phyloP scores from a whole-genome alignment of 257 asterid genomes.

The Handroanthus guayacan region DNA sequence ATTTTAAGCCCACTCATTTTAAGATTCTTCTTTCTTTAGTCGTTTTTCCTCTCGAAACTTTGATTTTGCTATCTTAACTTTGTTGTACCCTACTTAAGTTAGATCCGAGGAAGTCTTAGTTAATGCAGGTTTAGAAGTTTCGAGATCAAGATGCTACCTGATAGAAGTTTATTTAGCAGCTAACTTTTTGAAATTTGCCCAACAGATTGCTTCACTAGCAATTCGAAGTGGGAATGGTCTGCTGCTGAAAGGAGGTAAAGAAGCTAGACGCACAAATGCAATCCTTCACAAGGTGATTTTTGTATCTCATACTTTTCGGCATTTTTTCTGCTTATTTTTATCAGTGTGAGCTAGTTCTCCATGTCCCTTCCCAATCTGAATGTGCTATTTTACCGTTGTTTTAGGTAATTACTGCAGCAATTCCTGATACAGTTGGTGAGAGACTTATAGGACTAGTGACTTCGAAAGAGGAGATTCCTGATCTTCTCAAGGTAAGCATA shows the following conservation, averaged over 20 bases:
- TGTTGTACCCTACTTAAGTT: not conserved
- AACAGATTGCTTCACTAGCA: slow-evolving; percentile 85
- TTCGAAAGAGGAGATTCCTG: slow-evolving; percentile 82
- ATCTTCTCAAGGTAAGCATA: slow-evolving; percentile 70
- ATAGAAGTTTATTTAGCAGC: not conserved
- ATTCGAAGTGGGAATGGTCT: slow-evolving; percentile 88
- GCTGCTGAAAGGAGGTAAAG: slow-evolving; percentile 87
- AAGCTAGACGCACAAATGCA: slow-evolving; percentile 73
- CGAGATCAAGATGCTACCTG: not conserved
- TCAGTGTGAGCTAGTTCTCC: not conserved
- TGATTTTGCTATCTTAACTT: too few relatives aligned
- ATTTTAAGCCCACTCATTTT: not conserved
- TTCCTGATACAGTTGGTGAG: slow-evolving; percentile 75
- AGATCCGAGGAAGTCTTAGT: too few relatives aligned
- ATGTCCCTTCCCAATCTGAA: not conserved
- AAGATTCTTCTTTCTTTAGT: not conserved
- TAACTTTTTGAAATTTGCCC: slow-evolving; percentile 13
- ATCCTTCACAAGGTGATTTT: slow-evolving; percentile 71
- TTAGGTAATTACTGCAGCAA: slow-evolving; percentile 70
- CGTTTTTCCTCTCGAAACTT: too few relatives aligned
- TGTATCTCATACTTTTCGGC: slow-evolving; percentile 1
- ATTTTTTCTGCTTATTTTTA: not conserved
- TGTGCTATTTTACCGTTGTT: not conserved
- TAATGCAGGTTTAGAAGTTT: too few relatives aligned
- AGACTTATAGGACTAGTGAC: slow-evolving; percentile 82